Percentiles rank a stretch among this genome's conserved stretches.
Evolutionary conservation across 140 eudicot genomes (phyloP).

Genomic region (Cichorium intybus): DNA sequence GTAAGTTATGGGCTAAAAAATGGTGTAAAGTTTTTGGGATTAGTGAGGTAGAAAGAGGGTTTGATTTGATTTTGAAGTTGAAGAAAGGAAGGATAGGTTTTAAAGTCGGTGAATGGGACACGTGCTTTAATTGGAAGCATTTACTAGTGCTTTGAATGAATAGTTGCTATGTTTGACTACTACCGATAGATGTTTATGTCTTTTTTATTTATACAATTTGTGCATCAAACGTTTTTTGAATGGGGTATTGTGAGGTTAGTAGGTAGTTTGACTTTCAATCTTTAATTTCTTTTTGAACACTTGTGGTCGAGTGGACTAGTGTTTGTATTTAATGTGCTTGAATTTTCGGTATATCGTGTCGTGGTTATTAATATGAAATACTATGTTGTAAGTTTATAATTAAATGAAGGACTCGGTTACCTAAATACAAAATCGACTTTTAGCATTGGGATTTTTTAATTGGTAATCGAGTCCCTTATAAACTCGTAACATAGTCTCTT

Average conservation of each 20-base stretch:
- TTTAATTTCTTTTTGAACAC: constrained; percentile 15
- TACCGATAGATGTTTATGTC: constrained; percentile 16
- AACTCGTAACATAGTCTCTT: no score
- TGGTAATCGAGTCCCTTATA: no score
- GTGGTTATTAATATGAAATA: not conserved
- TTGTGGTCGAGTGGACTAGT: constrained; percentile 4
- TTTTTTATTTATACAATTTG: constrained; percentile 8
- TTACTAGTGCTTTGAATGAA: constrained; percentile 22
- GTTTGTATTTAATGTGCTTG: constrained; percentile 17
- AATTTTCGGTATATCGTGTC: not conserved
- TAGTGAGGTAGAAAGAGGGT: constrained; percentile 12
- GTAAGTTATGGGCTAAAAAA: constrained; percentile 17
- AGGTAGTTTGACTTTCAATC: constrained; percentile 8
- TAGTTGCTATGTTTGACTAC: constrained; percentile 12
- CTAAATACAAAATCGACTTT: no score
- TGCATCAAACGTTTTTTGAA: constrained; percentile 17
- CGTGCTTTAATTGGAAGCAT: constrained; percentile 34
- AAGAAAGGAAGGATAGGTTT: constrained; percentile 9
- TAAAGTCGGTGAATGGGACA: constrained; percentile 11
- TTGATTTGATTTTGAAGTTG: not conserved
- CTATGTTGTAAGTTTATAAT: no score
- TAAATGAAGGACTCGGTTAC: no score
- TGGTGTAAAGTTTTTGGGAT: constrained; percentile 26
- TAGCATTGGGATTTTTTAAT: no score
- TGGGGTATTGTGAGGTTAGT: constrained; percentile 19